Evolutionary conservation across 2,329 filamentous ascomycete genomes (phyloP), one percentile per base, ranked within the genome.

Genomic region (Hyphodiscus sp.): DNA sequence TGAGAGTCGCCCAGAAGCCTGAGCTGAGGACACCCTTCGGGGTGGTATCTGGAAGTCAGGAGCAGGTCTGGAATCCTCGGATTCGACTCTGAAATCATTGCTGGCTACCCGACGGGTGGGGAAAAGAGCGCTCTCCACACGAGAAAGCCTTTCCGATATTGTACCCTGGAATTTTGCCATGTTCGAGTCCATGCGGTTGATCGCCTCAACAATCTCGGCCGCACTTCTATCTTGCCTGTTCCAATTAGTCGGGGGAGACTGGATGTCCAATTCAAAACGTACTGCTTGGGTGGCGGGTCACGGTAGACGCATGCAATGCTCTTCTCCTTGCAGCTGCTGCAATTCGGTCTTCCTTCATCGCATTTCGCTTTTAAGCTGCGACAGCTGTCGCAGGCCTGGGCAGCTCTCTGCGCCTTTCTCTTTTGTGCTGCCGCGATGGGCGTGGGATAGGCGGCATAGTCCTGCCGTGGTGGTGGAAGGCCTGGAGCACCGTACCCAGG

Each of bases 281-380:
- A 95, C 89, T 95, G 92, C 67, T 95, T 94, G 16, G 90, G 90
- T 20, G 90, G 87, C 6, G 94, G 87, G 66, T 96, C 91, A 60
- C 91, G 85, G 70, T 96, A 97, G 69, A 89, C 85, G 74, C 89
- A 99, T 50, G 84, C 79, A 30, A 90, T 78, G 60, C 81, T 85
- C 68, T 95, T 95, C 62, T 97, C 91, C 63, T 86, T 87, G 69
- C 94, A 99, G 64, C 86, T 89, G 67, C 90, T 92, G 63, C 87
- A 86, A 1, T 87, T 46, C 18, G 65, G 91, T 60, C 87, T 84
- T 11, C 85, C 84, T 74, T 96, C 91, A 64, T 95, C 90, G 68
- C 91, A 96, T 71, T 95, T 95, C 15, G 90, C 90, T 70, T 95
- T 96, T 41, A 92, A 79, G 56, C 87, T 81, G 54, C 91, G 84